These are phyloP conservation scores for Alternaria consortialis DNA, from an alignment of 2,329 filamentous ascomycete genomes.

Conservation along the genomic window DNA sequence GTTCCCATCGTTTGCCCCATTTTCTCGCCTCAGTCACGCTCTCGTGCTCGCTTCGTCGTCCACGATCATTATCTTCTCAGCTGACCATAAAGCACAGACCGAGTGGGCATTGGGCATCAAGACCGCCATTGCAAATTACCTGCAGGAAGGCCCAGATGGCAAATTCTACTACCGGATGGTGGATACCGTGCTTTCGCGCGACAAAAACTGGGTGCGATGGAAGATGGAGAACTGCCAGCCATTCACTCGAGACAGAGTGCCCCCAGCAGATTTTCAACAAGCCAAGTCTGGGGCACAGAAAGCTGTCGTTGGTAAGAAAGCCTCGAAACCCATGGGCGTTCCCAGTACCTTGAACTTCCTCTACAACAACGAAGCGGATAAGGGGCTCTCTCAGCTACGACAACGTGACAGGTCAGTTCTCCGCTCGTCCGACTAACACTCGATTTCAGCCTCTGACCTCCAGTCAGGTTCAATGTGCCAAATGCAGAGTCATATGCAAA, in stretches of 20 bases:
- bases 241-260: conserved; percentile 79
- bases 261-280: conserved; percentile 72
- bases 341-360: conserved; percentile 68
- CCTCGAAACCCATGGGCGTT: conserved; percentile 61
- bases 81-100: conserved; percentile 62
- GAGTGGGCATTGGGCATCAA: conserved; percentile 87
- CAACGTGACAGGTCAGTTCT: conserved; percentile 61
- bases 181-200: conserved; percentile 90
- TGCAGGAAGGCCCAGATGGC: conserved; percentile 81
- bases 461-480: conserved; percentile 71
- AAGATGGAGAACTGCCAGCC: conserved; percentile 92
- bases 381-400: conserved; percentile 75
- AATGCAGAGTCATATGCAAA: conserved; percentile 74
- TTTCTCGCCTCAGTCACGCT: conserved; percentile 24
- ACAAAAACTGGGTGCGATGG: conserved; percentile 99
- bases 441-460: conserved; percentile 34
- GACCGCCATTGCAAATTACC: conserved; percentile 79
- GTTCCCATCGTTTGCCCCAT: conserved; percentile 44
- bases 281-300: conserved; percentile 73
- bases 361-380: conserved; percentile 68
- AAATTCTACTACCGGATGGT: conserved; percentile 97
- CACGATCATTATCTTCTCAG: conserved; percentile 39
- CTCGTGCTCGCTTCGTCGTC: conserved; percentile 25
- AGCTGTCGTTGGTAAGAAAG: conserved; percentile 73
- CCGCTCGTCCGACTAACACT: conserved; percentile 35